Conservation (phyloP, 2,329 filamentous ascomycete genomes). For the Arachnomyces sp. region DNA sequence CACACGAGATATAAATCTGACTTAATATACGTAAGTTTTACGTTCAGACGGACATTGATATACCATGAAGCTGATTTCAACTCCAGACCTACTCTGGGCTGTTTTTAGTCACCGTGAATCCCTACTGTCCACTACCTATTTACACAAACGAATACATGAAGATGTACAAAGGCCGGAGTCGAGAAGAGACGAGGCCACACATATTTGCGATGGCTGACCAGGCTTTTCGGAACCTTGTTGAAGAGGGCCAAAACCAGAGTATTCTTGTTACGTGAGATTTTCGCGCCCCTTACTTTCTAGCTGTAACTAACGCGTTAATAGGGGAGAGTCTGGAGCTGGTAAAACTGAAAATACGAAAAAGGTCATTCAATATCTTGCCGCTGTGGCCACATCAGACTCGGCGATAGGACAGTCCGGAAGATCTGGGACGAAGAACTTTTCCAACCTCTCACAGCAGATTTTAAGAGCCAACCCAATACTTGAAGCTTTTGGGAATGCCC, state of each 20-base stretch:
- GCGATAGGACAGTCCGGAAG: conserved; percentile 39
- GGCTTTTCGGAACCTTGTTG: conserved; percentile 89
- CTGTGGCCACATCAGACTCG: conserved; percentile 79
- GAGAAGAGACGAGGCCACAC: conserved; percentile 93
- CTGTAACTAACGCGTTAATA: conserved; percentile 16
- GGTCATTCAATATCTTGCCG: conserved; percentile 95
- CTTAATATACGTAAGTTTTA: conserved; percentile 62
- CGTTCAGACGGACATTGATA: not conserved
- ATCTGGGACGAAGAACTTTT: conserved; percentile 58
- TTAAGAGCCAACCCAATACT: conserved; percentile 92
- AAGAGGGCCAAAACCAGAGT: conserved; percentile 92
- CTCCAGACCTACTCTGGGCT: conserved; percentile 83
- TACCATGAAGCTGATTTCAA: conserved; percentile 4
- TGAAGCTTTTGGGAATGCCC: conserved; percentile 95
- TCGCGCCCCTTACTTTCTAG: conserved; percentile 5
- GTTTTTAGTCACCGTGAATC: conserved; percentile 94
- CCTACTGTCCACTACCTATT: conserved; percentile 88
- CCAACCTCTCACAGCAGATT: conserved; percentile 92
- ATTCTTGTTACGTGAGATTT: conserved; percentile 73
- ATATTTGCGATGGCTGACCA: conserved; percentile 97
- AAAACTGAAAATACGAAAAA: conserved; percentile 99
- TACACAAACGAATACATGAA: conserved; percentile 96
- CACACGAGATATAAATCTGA: conserved; percentile 92
- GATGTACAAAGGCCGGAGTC: conserved; percentile 86
- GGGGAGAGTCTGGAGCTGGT: conserved; percentile 89